These are phyloP conservation scores for Globisporangium barbulae DNA, from an alignment of 352 stramenopile species.

Conservation along the genomic window DNA sequence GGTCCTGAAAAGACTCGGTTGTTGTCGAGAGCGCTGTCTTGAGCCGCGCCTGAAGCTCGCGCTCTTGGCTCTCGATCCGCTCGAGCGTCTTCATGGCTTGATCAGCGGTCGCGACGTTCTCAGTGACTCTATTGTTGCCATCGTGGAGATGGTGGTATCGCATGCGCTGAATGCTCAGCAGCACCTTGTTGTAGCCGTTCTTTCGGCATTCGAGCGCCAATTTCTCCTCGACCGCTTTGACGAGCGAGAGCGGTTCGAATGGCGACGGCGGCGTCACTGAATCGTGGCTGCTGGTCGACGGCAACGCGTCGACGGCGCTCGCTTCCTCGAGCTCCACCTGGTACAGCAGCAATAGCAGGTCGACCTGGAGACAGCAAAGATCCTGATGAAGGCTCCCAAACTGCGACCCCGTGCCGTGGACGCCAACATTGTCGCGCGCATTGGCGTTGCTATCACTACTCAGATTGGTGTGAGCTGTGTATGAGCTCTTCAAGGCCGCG, in stretches of 20 bases:
- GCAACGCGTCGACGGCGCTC: constrained; percentile 25
- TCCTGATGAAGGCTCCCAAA: constrained; percentile 50
- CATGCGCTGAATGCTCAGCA: constrained; percentile 50
- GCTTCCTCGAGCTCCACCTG: constrained; percentile 53
- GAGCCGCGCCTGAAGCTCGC: constrained; percentile 26
- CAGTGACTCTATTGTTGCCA: constrained; percentile 4
- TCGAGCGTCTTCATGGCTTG: constrained; percentile 45
- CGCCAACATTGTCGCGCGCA: constrained; percentile 32
- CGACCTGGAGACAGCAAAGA: constrained; percentile 52
- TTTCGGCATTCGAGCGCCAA: constrained; percentile 45
- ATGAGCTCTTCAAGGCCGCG: neutral
- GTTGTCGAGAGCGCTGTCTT: neutral
- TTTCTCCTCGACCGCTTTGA: constrained; percentile 24
- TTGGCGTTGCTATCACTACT: neutral
- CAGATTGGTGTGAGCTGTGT: neutral
- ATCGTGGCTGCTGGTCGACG: neutral
- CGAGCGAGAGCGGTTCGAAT: constrained; percentile 10
- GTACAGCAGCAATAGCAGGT: constrained; percentile 49
- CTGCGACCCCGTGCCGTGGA: constrained; percentile 54
- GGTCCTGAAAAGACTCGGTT: neutral
- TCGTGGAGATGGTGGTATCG: constrained; percentile 10
- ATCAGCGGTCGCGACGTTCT: constrained; percentile 23
- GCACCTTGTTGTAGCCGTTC: constrained; percentile 42
- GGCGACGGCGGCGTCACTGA: neutral
- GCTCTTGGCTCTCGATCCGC: constrained; percentile 38